Base-by-base conservation (phyloP, 2,329 filamentous ascomycete species). In the Colletotrichum higginsianum region DNA sequence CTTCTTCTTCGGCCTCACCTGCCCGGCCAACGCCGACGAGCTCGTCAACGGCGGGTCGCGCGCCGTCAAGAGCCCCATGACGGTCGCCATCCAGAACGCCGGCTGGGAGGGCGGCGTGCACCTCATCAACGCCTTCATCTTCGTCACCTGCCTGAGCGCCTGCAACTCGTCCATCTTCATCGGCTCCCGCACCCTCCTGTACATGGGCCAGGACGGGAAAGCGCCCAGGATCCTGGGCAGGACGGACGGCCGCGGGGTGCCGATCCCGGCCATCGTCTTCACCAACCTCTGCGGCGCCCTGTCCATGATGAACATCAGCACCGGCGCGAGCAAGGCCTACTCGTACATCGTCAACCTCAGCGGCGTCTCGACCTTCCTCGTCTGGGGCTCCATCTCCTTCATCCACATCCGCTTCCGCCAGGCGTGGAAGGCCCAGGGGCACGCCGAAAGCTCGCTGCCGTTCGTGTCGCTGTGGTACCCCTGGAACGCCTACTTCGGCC, bases 161-260 rank as follows among this genome's bases (percentile, higher is more conserved):
- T 88, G 92, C 75, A 95, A 95, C 81, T 91, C 89, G 63, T 93
- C 91, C 11, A 92, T 95, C 73, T 95, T 95, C 79, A 93, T 95
- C 75, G 90, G 90, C 55, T 93, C 91, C 3, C 89, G 93, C 26
- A 95, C 93, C 0, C 82, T 96, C 1, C 82, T 95, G 0, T 94
- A 90, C 82, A 93, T 95, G 90, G 92, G 92, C 0, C 91, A 93
- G 76, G 90, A 90, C 55, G 86, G 89, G 57, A 94, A 93, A 79
- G 93, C 93, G 0, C 93, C 93, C 0, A 83, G 81, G 23, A 87
- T 95, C 75, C 84, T 95, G 2, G 91, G 91, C 52, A 89, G 88
- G 79, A 94, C 93, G 2, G 90, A 92, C 78, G 83, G 83, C 30
- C 86, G 89, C 16, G 93, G 93, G 35, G 87, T 90, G 4, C 88